Conservation (phyloP, 2,329 filamentous ascomycete species). For the Cryphonectria radicalis region DNA sequence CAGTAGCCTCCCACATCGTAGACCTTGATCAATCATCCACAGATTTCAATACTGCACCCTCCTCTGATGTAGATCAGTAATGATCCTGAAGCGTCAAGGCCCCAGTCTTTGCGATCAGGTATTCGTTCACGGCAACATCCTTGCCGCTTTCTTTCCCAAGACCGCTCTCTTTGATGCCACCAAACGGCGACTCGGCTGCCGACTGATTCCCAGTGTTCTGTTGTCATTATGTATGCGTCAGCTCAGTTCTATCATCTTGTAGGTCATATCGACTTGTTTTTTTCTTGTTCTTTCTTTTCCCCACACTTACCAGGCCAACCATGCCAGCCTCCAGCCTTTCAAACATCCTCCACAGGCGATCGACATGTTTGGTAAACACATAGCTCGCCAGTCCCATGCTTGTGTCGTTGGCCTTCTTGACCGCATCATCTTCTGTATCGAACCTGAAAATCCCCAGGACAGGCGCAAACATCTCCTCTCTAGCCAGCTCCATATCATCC, state of each 20-base stretch:
- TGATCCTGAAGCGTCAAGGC: slow-evolving; percentile 25
- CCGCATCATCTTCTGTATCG: slow-evolving; percentile 40
- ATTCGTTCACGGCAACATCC: slow-evolving; percentile 31
- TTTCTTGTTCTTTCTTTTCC: no score
- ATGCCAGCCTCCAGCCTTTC: slow-evolving; percentile 65
- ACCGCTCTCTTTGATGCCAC: slow-evolving; percentile 34
- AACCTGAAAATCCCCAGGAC: slow-evolving; percentile 32
- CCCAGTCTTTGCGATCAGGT: slow-evolving; percentile 30
- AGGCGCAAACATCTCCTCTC: slow-evolving; percentile 34
- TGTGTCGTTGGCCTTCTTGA: slow-evolving; percentile 41
- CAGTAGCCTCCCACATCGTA: not conserved
- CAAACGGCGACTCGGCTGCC: slow-evolving; percentile 33
- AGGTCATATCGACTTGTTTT: no score
- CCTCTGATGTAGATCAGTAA: not conserved
- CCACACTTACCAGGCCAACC: slow-evolving; percentile 53
- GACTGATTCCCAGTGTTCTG: slow-evolving; percentile 47
- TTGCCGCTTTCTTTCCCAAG: slow-evolving; percentile 34
- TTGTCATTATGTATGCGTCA: not conserved
- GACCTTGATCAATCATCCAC: not conserved
- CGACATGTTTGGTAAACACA: slow-evolving; percentile 37
- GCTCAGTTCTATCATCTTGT: not conserved
- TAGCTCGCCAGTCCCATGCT: slow-evolving; percentile 40
- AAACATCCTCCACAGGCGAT: slow-evolving; percentile 46
- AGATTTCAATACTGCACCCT: not conserved
- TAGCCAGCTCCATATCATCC: slow-evolving; percentile 31